A percentile compares a stretch with the other conserved stretches of the same genome.
Conservation (phyloP, 331 rosid species). For the Stylosanthes scabra region DNA sequence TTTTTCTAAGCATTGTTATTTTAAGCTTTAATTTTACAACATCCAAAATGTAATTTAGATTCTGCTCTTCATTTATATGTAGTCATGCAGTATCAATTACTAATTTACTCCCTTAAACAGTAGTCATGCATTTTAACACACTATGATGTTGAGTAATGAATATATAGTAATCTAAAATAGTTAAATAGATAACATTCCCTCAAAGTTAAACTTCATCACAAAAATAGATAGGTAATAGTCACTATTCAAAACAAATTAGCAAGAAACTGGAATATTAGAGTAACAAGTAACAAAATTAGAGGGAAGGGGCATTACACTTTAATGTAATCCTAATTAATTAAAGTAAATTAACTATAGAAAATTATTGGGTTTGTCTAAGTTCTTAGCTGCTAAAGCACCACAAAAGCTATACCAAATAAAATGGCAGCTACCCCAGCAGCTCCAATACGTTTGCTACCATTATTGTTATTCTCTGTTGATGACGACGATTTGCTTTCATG, state of each 20-base stretch:
- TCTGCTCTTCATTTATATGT: too few species aligned
- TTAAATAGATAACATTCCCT: too few species aligned
- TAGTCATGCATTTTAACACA: too few species aligned
- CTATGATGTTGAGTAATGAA: too few species aligned
- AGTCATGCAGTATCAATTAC: too few species aligned
- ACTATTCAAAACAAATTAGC: conserved; percentile 23
- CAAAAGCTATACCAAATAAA: conserved; percentile 65
- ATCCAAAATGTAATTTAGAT: too few species aligned
- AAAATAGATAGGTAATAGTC: conserved; percentile 19
- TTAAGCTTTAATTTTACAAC: too few species aligned
- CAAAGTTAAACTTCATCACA: conserved; percentile 30
- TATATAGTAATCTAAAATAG: too few species aligned
- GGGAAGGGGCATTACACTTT: neutral
- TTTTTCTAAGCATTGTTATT: too few species aligned
- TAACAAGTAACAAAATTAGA: neutral
- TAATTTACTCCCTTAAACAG: too few species aligned
- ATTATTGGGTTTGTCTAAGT: conserved; percentile 45
- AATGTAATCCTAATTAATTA: conserved; percentile 9
- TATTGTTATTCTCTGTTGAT: conserved; percentile 16
- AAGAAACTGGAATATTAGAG: conserved; percentile 17
- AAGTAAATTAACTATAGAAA: conserved; percentile 13
- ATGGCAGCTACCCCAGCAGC: conserved; percentile 65
- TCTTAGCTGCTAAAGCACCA: conserved; percentile 46
- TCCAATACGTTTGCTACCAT: conserved; percentile 41
- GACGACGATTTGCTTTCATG: conserved; percentile 52